These are phyloP conservation scores for Hericium coralloides DNA, from an alignment of 768 basidiomycete species.

Conservation along the genomic window DNA sequence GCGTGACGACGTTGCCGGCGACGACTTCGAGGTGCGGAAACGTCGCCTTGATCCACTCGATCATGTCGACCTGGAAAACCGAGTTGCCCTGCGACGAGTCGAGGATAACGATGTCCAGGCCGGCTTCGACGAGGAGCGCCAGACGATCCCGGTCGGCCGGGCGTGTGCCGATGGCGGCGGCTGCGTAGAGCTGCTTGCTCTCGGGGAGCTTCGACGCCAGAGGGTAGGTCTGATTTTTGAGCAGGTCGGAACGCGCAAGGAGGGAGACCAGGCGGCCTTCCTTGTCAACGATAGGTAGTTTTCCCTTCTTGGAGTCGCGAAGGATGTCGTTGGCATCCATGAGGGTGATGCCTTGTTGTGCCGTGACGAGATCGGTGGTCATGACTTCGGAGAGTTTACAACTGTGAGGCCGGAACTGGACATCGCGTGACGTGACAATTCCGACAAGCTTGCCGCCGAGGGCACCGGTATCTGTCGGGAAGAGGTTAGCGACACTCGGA, in stretches of 20 bases:
- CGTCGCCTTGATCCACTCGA: slow-evolving; percentile 82
- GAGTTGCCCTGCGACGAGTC: slow-evolving; percentile 99
- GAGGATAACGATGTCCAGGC: slow-evolving; percentile 88
- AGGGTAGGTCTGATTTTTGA: slow-evolving; percentile 96
- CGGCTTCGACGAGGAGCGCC: slow-evolving; percentile 80
- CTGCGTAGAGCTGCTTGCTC: slow-evolving; percentile 93
- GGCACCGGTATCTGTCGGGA: slow-evolving; percentile 62
- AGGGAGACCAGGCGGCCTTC: slow-evolving; percentile 67
- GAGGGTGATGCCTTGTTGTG: slow-evolving; percentile 81
- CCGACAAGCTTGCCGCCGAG: slow-evolving; percentile 91
- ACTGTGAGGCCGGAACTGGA: slow-evolving; percentile 76
- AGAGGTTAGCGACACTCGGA: neutral
- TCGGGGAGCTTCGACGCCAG: slow-evolving; percentile 86
- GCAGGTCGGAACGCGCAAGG: slow-evolving; percentile 91
- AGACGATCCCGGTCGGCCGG: slow-evolving; percentile 83
- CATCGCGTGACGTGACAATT: slow-evolving; percentile 92
- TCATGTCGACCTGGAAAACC: slow-evolving; percentile 88
- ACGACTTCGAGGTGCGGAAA: slow-evolving; percentile 87
- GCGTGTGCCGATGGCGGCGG: slow-evolving; percentile 92
- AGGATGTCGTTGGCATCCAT: slow-evolving; percentile 89
- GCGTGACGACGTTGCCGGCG: slow-evolving; percentile 96
- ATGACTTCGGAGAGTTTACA: slow-evolving; percentile 75
- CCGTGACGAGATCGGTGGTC: slow-evolving; percentile 85
- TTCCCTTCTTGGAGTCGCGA: slow-evolving; percentile 95
- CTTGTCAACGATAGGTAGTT: slow-evolving; percentile 76